Percentiles rank a stretch among this genome's conserved stretches.
Evolutionary conservation across 2,329 filamentous ascomycete genomes (phyloP).

Genomic region (Talaromyces sp.): DNA sequence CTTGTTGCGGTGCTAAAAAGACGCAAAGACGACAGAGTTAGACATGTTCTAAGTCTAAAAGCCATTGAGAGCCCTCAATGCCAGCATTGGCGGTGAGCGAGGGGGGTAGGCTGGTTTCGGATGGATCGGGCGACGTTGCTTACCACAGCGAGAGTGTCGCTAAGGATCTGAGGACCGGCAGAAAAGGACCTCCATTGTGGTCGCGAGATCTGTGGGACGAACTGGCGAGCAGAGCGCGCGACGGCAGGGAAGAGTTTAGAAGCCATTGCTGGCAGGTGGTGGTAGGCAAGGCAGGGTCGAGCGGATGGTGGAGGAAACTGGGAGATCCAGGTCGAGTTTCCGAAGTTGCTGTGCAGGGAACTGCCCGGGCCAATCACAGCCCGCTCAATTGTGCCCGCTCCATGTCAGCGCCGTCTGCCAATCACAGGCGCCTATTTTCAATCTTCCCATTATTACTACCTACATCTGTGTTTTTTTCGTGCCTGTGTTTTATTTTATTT

Average conservation of each 20-base stretch:
- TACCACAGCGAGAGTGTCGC: constrained; percentile 69
- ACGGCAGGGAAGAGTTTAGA: constrained; percentile 73
- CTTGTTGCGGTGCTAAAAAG: constrained; percentile 77
- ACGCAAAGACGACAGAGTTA: neutral
- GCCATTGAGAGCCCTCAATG: neutral
- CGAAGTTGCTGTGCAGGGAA: constrained; percentile 19
- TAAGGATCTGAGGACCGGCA: constrained; percentile 60
- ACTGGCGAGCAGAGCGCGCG: constrained; percentile 63
- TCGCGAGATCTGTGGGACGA: constrained; percentile 57
- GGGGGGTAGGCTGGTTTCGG: neutral
- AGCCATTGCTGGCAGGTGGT: constrained; percentile 56
- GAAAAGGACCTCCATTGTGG: constrained; percentile 69
- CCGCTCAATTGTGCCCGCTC: constrained; percentile 21
- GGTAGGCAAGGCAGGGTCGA: constrained; percentile 4
- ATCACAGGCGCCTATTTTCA: neutral
- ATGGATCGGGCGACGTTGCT: constrained; percentile 26
- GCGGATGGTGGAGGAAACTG: constrained; percentile 1
- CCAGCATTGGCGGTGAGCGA: neutral
- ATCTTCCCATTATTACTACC: neutral
- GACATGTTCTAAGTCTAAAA: neutral
- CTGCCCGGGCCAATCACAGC: constrained; percentile 28
- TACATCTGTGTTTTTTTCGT: neutral
- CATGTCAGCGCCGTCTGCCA: constrained; percentile 1
- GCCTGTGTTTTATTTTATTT: neutral
- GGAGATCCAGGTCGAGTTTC: constrained; percentile 11